Conservation (phyloP, 1,139 yeast genomes). For the Candida glucosophila region DNA sequence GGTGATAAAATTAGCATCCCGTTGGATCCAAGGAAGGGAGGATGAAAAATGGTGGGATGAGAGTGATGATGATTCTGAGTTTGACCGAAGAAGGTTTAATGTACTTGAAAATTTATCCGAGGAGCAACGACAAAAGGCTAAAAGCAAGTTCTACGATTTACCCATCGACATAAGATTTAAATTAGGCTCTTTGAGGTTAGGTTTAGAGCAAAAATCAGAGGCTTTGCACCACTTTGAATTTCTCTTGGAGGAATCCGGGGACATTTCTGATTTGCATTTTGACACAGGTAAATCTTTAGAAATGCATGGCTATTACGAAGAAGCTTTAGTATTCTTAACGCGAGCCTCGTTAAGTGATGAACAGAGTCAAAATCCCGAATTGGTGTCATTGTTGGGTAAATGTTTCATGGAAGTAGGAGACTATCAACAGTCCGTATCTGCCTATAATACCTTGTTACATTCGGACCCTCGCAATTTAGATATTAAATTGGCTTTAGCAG, state of each 20-base stretch:
- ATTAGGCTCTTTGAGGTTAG: constrained; percentile 65
- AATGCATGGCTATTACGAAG: constrained; percentile 57
- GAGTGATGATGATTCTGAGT: constrained; percentile 67
- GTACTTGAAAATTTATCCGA: constrained; percentile 10
- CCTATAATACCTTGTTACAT: constrained; percentile 49
- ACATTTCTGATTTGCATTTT: constrained; percentile 62
- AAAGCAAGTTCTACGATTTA: constrained; percentile 32
- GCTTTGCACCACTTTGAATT: constrained; percentile 58
- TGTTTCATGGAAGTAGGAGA: constrained; percentile 72
- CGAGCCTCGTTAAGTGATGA: constrained; percentile 47
- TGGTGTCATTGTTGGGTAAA: constrained; percentile 60
- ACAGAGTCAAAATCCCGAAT: constrained; percentile 33
- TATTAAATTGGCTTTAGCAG: constrained; percentile 71
- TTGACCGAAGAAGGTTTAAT: constrained; percentile 45
- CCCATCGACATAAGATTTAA: constrained; percentile 87
- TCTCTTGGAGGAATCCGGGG: constrained; percentile 50
- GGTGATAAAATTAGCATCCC: constrained; percentile 58
- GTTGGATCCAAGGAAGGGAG: constrained; percentile 75
- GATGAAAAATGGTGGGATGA: constrained; percentile 83
- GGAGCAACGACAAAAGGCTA: constrained; percentile 15
- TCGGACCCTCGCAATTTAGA: constrained; percentile 62
- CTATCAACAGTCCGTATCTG: constrained; percentile 58
- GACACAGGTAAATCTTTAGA: constrained; percentile 74
- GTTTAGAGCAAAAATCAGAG: constrained; percentile 55
- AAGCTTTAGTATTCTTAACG: constrained; percentile 59